Base-by-base conservation (phyloP, 352 stramenopile genomes). In the Pythium grandisporangium region DNA sequence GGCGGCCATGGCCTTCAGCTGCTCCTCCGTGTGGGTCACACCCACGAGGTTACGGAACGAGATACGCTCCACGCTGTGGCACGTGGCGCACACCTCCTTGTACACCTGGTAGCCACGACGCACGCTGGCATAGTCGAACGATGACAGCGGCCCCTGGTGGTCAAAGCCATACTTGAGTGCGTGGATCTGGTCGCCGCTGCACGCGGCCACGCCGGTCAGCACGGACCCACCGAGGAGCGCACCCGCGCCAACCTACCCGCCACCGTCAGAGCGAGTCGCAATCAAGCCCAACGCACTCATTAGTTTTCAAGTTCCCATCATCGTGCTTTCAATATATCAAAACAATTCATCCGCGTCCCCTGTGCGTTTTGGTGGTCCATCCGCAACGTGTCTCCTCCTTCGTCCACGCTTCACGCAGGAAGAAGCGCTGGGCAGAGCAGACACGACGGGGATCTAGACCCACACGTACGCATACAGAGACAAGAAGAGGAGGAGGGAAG, bases 71-170 rank as follows among this genome's bases (percentile, higher is more conserved):
- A 99, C 58, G 34, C 70, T 96, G 71, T 99, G 96, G 69, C 96
- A 99, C 36, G 93, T 96, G 27, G 95, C 80, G 71, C 96, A 99
- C 34, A 99, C 95, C 64, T 99, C 85, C 58, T 95, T 95, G 76
- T 99, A 99, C 32, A 99, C 96, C 68, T 99, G 96, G 81, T 98
- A 98, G 12, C 96, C 96, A 55, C 96, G 92, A 63, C 96, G 95
- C 51, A 99, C 92, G 25, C 75, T 93, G 30, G 83, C 81, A 55
- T 94, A 87, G 68, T 96, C 86, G 51, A 95, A 96, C 39, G 84
- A 93, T 30, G 76, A 78, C 27, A 96, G 54, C 37, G 79, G 72
- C 17, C 80, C 73, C 37, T 89, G 41, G 63, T 96, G 82, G 60
- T 92, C 70, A 45, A 94, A 96, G 22, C 85, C 85, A 53, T 96